phyloP scores from a whole-genome alignment of 768 basidiomycete species.

The Sporobolomyces pararoseus region DNA sequence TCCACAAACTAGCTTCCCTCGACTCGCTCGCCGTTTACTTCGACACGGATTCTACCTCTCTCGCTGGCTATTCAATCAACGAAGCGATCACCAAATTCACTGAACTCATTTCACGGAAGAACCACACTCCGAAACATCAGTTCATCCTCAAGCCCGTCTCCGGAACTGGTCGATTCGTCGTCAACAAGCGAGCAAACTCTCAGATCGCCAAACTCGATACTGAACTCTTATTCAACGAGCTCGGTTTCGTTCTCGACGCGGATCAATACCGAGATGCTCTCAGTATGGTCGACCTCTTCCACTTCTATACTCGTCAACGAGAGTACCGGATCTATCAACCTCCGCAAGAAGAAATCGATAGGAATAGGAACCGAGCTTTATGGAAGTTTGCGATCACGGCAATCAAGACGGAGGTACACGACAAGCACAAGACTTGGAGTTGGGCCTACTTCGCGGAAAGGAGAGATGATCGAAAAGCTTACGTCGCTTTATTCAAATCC shows the following conservation, averaged over 20 bases:
- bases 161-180: constrained; percentile 81
- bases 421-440: constrained; percentile 78
- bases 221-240: constrained; percentile 83
- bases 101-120: constrained; percentile 54
- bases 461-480: constrained; percentile 76
- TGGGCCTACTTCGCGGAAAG: constrained; percentile 87
- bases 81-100: constrained; percentile 71
- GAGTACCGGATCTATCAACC: constrained; percentile 83
- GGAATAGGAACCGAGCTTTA: constrained; percentile 64
- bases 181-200: constrained; percentile 73
- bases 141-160: constrained; percentile 93
- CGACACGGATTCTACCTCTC: constrained; percentile 80
- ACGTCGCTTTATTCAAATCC: constrained; percentile 76
- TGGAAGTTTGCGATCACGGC: constrained; percentile 74
- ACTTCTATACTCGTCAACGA: constrained; percentile 75
- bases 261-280: constrained; percentile 92
- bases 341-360: constrained; percentile 58
- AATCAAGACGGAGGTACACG: constrained; percentile 75
- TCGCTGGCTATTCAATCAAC: constrained; percentile 63
- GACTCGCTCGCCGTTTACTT: constrained; percentile 88
- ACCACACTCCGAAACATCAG: constrained; percentile 63
- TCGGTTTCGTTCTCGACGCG: constrained; percentile 83
- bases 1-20: constrained; percentile 89
- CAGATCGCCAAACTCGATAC: constrained; percentile 80
- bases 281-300: constrained; percentile 91